These are phyloP conservation scores for Gynandropsis gynandra DNA, from an alignment of 345 rosid species.

Conservation along the genomic window DNA sequence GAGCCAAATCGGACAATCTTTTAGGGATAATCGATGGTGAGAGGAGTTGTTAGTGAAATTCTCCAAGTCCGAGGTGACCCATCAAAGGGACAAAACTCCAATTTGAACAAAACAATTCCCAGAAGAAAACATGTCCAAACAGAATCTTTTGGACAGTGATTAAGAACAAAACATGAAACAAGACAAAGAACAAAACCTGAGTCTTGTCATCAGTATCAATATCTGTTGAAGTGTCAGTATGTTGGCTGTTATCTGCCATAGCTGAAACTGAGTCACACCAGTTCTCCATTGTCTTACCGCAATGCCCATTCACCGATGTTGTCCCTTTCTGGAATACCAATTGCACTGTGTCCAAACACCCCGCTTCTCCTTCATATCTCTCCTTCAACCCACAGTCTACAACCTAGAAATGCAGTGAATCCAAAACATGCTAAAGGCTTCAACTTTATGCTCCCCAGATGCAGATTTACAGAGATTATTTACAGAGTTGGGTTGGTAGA, in stretches of 20 bases:
- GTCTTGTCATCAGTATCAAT: constrained; percentile 72
- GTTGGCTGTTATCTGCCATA: constrained; percentile 79
- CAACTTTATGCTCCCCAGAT: not conserved
- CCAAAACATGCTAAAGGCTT: no score
- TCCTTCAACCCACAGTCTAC: constrained; percentile 34
- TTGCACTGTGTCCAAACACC: constrained; percentile 65
- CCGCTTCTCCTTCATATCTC: constrained; percentile 33
- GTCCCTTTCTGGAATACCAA: constrained; percentile 47
- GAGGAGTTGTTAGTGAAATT: constrained; percentile 9
- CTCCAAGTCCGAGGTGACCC: constrained; percentile 33
- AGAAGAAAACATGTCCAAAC: constrained; percentile 16
- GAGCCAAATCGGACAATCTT: constrained; percentile 9
- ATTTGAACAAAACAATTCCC: constrained; percentile 14
- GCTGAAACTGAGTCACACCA: constrained; percentile 75
- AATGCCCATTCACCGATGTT: constrained; percentile 54
- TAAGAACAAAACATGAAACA: constrained; percentile 16
- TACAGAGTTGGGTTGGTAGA: constrained; percentile 19
- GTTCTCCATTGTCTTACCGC: constrained; percentile 39
- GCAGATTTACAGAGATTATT: not conserved
- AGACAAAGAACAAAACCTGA: constrained; percentile 52
- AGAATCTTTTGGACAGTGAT: constrained; percentile 16
- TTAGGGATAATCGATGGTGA: constrained; percentile 12
- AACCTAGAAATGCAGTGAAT: constrained; percentile 17
- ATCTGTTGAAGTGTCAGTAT: constrained; percentile 95
- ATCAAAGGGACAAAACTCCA: constrained; percentile 26